Base-by-base conservation (phyloP, 2,329 filamentous ascomycete species). In the Botrytis paeoniae region DNA sequence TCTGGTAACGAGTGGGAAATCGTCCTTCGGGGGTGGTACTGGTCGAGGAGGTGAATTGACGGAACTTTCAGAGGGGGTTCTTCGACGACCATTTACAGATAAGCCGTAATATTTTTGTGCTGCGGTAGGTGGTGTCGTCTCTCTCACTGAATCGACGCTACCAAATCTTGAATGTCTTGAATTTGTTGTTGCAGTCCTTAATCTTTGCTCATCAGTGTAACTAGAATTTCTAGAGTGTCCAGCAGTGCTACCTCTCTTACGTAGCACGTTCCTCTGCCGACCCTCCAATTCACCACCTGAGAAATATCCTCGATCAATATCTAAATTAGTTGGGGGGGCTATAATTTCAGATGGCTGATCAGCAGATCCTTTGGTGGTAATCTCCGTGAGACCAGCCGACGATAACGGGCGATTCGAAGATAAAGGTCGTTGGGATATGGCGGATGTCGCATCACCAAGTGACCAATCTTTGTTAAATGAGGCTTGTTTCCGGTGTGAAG, bases 221-320 rank as follows among this genome's bases (percentile, higher is more conserved):
- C 93, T 97, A 20, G 92, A 89, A 77, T 92, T 91, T 64, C 90
- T 87, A 54, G 91, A 90, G 81, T 93, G 89, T 41, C 83, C 84
- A 75, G 83, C 85, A 54, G 84, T 82, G 75, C 89, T 91, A 74
- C 90, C 89, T 73, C 93, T 91, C 83, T 96, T 97, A 82, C 93
- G 93, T 76, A 98, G 85, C 64, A 96, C 86, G 80, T 94, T 97
- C 63, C 93, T 89, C 78, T 89, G 90, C 73, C 92, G 89, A 61
- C 88, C 88, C 75, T 98, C 94, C 18, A 90, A 85, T 79, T 98
- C 95, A 25, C 92, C 92, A 4, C 95, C 94, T 12, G 95, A 98
- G 80, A 98, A 97, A 82, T 98, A 98, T 37, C 95, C 95, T 51
- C 94, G 89, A 79, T 98, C 96, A 25, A 79, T 43, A 63, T 81